Percentiles rank a stretch among this genome's conserved stretches.
Conservation (phyloP, 495 filamentous ascomycete genomes). For the Penicillium waksmanii region DNA sequence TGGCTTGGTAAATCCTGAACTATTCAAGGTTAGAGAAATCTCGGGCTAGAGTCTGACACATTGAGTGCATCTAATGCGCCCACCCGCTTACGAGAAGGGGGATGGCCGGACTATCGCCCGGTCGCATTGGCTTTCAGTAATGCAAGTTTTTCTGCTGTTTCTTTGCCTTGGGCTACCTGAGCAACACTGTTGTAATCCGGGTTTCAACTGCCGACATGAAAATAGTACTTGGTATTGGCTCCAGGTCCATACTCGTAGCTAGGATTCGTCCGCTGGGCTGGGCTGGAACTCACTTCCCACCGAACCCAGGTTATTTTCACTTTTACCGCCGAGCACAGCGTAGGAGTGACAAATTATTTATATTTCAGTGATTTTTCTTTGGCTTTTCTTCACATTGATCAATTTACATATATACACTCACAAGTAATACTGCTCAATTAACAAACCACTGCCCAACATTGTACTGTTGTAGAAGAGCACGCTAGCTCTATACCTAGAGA, state of each 20-base stretch:
- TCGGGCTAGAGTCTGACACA: background rate
- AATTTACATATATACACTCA: background rate
- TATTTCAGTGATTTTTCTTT: background rate
- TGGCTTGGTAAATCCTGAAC: conserved; percentile 28
- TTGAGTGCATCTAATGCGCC: background rate
- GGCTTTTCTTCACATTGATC: background rate
- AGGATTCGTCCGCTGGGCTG: background rate
- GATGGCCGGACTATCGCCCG: background rate
- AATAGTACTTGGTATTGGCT: background rate
- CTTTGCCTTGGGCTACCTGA: background rate
- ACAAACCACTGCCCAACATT: background rate
- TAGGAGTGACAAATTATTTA: conserved; percentile 3
- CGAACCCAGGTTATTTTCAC: background rate
- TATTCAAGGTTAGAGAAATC: conserved; percentile 12
- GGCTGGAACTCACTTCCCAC: conserved; percentile 4
- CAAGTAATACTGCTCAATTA: background rate
- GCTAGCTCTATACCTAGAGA: background rate
- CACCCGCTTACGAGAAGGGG: background rate
- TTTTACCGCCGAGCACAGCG: background rate
- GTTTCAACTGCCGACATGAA: conserved; percentile 8
- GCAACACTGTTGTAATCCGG: background rate
- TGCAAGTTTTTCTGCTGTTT: background rate
- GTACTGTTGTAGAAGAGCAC: background rate
- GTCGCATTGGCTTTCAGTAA: conserved; percentile 5
- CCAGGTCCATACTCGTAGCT: background rate